Conservation (phyloP, 345 rosid genomes). For the Hibiscus tridactylites region DNA sequence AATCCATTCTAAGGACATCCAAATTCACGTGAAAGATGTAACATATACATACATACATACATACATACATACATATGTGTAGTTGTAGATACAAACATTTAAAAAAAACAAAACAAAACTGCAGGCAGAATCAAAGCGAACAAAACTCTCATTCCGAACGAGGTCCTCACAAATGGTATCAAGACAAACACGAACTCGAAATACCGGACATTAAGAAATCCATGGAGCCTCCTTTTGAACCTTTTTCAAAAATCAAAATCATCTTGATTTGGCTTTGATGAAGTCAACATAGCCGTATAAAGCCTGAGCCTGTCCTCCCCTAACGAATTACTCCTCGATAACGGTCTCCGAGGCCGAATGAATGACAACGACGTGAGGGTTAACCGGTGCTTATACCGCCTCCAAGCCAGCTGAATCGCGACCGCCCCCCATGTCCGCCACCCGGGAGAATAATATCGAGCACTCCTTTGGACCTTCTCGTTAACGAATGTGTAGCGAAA, state of each 20-base stretch:
- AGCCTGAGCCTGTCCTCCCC: slow-evolving; percentile 86
- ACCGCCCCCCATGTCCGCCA: slow-evolving; percentile 99
- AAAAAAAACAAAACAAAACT: neutral
- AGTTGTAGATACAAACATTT: neutral
- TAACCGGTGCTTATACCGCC: slow-evolving; percentile 72
- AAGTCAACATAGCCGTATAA: slow-evolving; percentile 82
- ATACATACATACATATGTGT: neutral
- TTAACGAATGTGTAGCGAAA: slow-evolving; percentile 92
- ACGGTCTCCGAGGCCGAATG: slow-evolving; percentile 80
- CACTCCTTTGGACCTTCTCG: slow-evolving; percentile 81
- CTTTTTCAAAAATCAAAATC: slow-evolving; percentile 62
- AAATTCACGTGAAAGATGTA: neutral
- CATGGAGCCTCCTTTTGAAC: neutral
- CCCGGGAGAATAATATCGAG: slow-evolving; percentile 88
- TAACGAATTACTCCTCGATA: slow-evolving; percentile 72
- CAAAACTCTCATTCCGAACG: neutral
- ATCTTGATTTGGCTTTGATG: slow-evolving; percentile 90
- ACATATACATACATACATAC: neutral
- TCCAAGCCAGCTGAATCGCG: slow-evolving; percentile 94
- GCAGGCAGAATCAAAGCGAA: neutral
- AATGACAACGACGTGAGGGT: slow-evolving; percentile 79
- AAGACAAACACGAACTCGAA: rapidly evolving
- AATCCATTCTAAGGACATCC: too few relatives aligned
- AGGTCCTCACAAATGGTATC: neutral
- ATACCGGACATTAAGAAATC: neutral